Evolutionary conservation across 2,329 filamentous ascomycete species (phyloP).

Genomic region (Trichoderma sp.): DNA sequence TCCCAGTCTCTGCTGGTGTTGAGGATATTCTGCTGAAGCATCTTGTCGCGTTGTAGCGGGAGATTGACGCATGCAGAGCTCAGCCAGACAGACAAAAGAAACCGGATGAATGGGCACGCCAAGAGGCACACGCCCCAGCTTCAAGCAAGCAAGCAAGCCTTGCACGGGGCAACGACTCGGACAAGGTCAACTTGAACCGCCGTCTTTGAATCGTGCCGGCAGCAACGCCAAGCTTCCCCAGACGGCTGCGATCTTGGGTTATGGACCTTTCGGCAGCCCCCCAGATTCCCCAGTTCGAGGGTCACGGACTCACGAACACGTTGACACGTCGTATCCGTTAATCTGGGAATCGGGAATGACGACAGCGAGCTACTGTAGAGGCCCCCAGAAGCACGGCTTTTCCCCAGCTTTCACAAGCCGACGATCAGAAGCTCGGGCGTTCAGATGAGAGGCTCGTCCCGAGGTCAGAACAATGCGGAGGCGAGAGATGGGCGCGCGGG

Average conservation of each 20-base stretch:
- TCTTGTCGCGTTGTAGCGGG: constrained; percentile 30
- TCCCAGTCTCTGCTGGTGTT: constrained; percentile 42
- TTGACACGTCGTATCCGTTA: constrained; percentile 15
- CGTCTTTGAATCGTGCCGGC: neutral
- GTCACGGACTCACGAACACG: constrained; percentile 7
- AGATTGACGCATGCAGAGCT: neutral
- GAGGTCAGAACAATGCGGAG: constrained; percentile 25
- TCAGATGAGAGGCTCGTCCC: constrained; percentile 26
- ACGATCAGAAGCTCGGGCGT: constrained; percentile 15
- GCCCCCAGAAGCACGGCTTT: constrained; percentile 16
- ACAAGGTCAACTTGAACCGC: neutral
- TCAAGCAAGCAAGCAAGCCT: constrained; percentile 4
- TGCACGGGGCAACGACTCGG: neutral
- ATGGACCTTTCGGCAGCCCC: neutral
- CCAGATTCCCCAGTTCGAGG: constrained; percentile 15
- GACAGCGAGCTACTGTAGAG: neutral
- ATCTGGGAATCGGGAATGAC: constrained; percentile 8
- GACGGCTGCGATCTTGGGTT: constrained; percentile 10
- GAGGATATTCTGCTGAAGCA: constrained; percentile 41
- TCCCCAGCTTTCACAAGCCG: constrained; percentile 30
- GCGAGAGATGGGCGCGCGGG: constrained; percentile 13
- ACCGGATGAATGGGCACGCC: neutral
- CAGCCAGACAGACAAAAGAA: neutral
- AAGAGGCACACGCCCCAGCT: neutral
- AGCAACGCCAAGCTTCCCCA: constrained; percentile 12